Base-by-base conservation (phyloP, 345 rosid genomes). In the Anastatica hierochuntica region DNA sequence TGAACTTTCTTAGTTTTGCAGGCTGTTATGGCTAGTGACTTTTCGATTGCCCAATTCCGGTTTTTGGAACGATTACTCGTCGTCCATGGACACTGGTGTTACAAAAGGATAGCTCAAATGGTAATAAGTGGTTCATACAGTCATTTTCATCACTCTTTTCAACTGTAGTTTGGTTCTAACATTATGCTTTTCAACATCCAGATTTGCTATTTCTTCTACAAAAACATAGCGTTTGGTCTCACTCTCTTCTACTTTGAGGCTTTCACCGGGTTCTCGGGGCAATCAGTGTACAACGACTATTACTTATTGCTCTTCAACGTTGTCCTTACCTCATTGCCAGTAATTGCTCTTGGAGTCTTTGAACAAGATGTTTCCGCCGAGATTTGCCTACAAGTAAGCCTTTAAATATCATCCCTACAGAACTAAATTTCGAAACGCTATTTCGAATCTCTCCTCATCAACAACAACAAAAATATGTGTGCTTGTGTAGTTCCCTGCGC, bases 1-100 rank as follows among this genome's bases (percentile, higher is more conserved):
- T 34, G 14, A 58, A 20, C 44, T 14, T 26, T 58, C 8, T 4
- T 30, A 46, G 27, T 29, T 58, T 42, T 66, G 43, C 77, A 94
- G 99, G 98, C 98, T 62, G 98, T 92, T 53, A 92, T 92, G 98
- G 95, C 98, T 43, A 92, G 98, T 67, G 98, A 92, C 66, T 87
- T 92, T 73, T 77, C 98, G 4, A 77, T 90, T 47, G 89, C 95
- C 14, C 98, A 90, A 67, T 90, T 90, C 55, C 94, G 90, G 41
- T 90, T 82, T 64, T 69, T 90, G 74, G 96, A 90, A 77, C 83
- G 96, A 61, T 88, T 90, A 56, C 77, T 90, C 18, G 96, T 90
- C 11, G 96, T 90, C 53, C 98, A 90, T 66, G 98, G 98, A 56
- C 98, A 90, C 71, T 90, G 98, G 98, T 90, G 98, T 70, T 92